Conservation (phyloP, 2,329 filamentous ascomycete genomes). For the Lasiodiplodia sp. region DNA sequence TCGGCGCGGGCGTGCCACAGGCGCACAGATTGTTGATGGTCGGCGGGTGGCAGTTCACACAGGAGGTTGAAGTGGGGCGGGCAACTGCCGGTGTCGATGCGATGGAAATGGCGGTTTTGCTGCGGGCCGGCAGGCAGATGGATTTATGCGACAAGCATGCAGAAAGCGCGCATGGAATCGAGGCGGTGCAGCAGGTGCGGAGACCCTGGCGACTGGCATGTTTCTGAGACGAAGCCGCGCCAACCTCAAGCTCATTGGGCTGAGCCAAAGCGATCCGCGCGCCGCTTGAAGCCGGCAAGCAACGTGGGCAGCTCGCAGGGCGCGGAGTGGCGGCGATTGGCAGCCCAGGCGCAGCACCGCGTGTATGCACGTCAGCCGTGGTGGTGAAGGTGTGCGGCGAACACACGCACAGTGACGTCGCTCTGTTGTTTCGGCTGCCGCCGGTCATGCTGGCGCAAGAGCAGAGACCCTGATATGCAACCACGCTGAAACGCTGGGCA, state of each 20-base stretch:
- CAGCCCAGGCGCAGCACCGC: slow-evolving; percentile 5
- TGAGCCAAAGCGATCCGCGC: slow-evolving; percentile 5
- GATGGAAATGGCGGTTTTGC: background rate
- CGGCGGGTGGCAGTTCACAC: background rate
- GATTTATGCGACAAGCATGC: slow-evolving; percentile 18
- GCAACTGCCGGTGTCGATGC: background rate
- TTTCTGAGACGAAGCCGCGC: slow-evolving; percentile 5
- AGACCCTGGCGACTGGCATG: slow-evolving; percentile 19
- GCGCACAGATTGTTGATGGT: slow-evolving; percentile 10
- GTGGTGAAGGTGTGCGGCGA: slow-evolving; percentile 9
- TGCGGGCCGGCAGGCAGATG: slow-evolving; percentile 1
- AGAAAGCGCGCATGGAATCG: slow-evolving; percentile 13
- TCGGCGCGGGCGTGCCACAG: slow-evolving; percentile 9
- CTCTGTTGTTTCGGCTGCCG: slow-evolving; percentile 15
- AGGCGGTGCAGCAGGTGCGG: slow-evolving; percentile 21
- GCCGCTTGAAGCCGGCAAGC: slow-evolving; percentile 2
- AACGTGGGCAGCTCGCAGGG: slow-evolving; percentile 23
- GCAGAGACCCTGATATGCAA: slow-evolving; percentile 18
- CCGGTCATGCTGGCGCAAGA: background rate
- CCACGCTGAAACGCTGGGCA: slow-evolving; percentile 7
- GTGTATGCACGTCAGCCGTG: slow-evolving; percentile 22
- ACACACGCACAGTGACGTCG: slow-evolving; percentile 17
- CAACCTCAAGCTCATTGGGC: slow-evolving; percentile 14
- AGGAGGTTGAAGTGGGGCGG: background rate
- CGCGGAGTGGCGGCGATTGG: slow-evolving; percentile 16